Base-by-base conservation (phyloP, 495 filamentous ascomycete genomes). In the Penicillium crystallinum region DNA sequence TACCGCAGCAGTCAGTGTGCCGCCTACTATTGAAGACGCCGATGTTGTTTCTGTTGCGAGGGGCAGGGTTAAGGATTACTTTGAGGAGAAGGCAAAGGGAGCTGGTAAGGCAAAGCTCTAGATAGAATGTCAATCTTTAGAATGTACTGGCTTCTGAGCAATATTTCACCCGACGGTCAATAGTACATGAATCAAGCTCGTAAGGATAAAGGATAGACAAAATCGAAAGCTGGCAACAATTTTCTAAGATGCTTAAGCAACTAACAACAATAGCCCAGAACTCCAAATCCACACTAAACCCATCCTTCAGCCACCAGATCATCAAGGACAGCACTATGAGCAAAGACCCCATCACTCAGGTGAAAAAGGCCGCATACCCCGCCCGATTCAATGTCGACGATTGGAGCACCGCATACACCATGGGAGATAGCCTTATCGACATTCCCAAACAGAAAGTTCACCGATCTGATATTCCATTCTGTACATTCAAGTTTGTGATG, bases 21-120 rank as follows among this genome's bases (percentile, higher is more conserved):
- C 81, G 33, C 77, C 78, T 21, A 85, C 82, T 22, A 75, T 85
- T 42, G 82, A 85, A 55, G 83, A 85, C 66, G 55, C 52, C 33
- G 73, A 71, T 14, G 82, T 81, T 4, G 75, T 86, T 9, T 75
- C 80, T 40, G 71, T 82, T 52, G 82, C 82, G 15, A 72, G 76
- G 59, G 65, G 46, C 8, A 73, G 72, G 64, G 72, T 85, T 0
- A 74, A 65, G 58, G 77, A 82, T 61, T 86, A 84, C 56, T 86
- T 86, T 62, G 62, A 69, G 56, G 54, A 40, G n/a, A 69, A 58
- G 22, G 46, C 18, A 12, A 59, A 62, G 45, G 30, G 35, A 10
- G 40, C 15, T 10, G 9, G 33, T 25, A 79, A 73, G 66, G 74
- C 83, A 22, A 90, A 86, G 68, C 63, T 84, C 59, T 85, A 57